Base-by-base conservation (phyloP, 805 yeast genomes). In the Cyberlindnera subsufficiens region DNA sequence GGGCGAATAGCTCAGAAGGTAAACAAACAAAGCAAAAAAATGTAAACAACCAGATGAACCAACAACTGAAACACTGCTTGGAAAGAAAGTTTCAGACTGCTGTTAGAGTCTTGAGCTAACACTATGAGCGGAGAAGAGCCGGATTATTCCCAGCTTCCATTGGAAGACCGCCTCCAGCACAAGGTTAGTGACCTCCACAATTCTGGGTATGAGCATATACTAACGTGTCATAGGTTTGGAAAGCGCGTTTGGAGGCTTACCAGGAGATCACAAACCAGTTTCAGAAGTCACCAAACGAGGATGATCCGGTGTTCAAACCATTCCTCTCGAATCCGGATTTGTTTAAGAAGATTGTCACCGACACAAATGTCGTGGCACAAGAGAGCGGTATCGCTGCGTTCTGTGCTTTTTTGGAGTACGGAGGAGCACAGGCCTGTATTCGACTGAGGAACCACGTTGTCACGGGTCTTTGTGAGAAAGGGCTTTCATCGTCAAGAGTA, bases 341-440 rank as follows among this genome's bases (percentile, higher is more conserved):
- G 3, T 67, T 81, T 54, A 79, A 75, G 51, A 69, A 70, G 50
- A 72, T 82, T 33, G 80, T 85, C 7, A 69, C 77, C 3, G 99
- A 93, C 59, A 61, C 82, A 29, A 93, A 93, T 58, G 96, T 89
- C 16, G 93, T 84, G 15, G 96, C 98, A 0, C 96, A 89, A 50
- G 98, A 93, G 56, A 67, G 82, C 2, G 98, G 87, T 5, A 66
- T 88, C 17, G 59, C 65, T 3, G 72, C 85, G 7, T 60, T 87
- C 6, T 63, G 64, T 13, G 69, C 77, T 5, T 74, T 77, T 53
- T 63, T 85, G 35, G 75, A 77, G 53, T 74, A 61, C 54, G 85
- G 86, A 2, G 82, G 81, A 0, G 43, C 74, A 0, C 53, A 58
- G 2, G 71, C 59, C 4, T 66, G 73, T 38, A 35, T 60, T 6